Percentiles rank a stretch among this genome's conserved stretches.
Conservation (phyloP, 257 asterid species). For the Solanum medicagineum region DNA sequence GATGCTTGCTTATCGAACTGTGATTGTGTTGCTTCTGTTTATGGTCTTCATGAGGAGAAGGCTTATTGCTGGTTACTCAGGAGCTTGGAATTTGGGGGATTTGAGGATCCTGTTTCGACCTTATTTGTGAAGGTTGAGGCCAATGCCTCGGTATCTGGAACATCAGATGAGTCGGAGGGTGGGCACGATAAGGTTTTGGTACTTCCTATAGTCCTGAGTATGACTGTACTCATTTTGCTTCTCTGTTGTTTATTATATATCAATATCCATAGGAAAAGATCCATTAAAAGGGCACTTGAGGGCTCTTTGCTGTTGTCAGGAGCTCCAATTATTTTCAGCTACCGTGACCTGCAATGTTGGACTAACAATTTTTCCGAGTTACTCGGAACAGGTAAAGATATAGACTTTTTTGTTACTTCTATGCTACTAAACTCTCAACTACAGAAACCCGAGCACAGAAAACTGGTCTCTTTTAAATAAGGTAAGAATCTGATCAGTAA, state of each 20-base stretch:
- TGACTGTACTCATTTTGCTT: conserved; percentile 38
- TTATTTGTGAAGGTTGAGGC: conserved; percentile 64
- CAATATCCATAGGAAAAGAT: conserved; percentile 33
- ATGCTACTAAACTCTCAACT: background rate
- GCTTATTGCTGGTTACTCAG: conserved; percentile 77
- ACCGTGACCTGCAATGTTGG: conserved; percentile 51
- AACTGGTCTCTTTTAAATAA: background rate
- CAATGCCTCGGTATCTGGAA: conserved; percentile 16
- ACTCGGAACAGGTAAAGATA: conserved; percentile 65
- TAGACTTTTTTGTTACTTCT: background rate
- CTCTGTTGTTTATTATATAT: conserved; percentile 46
- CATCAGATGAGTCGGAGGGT: conserved; percentile 2
- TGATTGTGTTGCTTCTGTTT: conserved; percentile 74
- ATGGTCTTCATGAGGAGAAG: conserved; percentile 65
- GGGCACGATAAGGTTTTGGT: conserved; percentile 38
- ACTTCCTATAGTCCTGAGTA: conserved; percentile 68
- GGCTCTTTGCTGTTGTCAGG: conserved; percentile 53
- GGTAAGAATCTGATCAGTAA: conserved; percentile 8
- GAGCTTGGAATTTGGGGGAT: conserved; percentile 74
- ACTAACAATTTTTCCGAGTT: conserved; percentile 53
- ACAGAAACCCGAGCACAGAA: background rate
- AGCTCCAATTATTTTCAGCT: conserved; percentile 59
- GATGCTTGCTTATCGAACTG: conserved; percentile 70
- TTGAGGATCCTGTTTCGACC: conserved; percentile 62
- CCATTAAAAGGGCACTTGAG: conserved; percentile 45